Conservation (phyloP, 257 asterid genomes). For the Eucommia ulmoides region DNA sequence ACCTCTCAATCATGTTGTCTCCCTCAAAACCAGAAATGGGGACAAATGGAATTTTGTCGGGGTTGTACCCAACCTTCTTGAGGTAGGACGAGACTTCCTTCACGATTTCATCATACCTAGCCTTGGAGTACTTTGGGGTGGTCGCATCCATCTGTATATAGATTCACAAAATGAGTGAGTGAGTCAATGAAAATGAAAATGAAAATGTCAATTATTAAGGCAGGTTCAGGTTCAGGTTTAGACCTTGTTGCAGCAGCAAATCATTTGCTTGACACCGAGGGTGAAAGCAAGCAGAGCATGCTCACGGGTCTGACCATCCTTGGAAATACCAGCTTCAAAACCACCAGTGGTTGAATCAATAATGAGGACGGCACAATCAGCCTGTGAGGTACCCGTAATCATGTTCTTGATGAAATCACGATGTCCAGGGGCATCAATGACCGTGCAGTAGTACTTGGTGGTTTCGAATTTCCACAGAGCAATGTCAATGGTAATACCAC, state of each 20-base stretch:
- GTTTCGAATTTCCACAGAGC: slow-evolving; percentile 43
- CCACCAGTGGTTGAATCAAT: slow-evolving; percentile 42
- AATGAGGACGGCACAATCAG: slow-evolving; percentile 31
- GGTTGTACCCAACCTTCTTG: slow-evolving; percentile 65
- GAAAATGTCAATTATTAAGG: too few relatives aligned
- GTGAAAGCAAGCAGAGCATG: slow-evolving; percentile 33
- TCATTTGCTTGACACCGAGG: slow-evolving; percentile 38
- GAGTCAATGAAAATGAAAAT: too few relatives aligned
- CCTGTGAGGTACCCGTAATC: slow-evolving; percentile 33
- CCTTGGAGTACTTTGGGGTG: slow-evolving; percentile 53
- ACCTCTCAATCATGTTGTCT: slow-evolving; percentile 51
- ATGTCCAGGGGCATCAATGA: slow-evolving; percentile 34
- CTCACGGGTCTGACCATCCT: slow-evolving; percentile 44
- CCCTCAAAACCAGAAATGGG: slow-evolving; percentile 62
- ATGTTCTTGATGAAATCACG: slow-evolving; percentile 32
- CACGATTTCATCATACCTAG: slow-evolving; percentile 46
- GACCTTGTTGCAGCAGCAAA: slow-evolving; percentile 35
- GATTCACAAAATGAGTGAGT: too few relatives aligned
- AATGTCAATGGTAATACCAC: slow-evolving; percentile 35
- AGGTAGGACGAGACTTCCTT: slow-evolving; percentile 58
- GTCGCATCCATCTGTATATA: slow-evolving; percentile 58
- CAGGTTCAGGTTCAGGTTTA: too few relatives aligned
- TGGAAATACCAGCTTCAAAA: slow-evolving; percentile 36
- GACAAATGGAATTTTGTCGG: slow-evolving; percentile 48
- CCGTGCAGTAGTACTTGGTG: slow-evolving; percentile 33